Base-by-base conservation (phyloP, 495 filamentous ascomycete species). In the Penicillium coffeae region DNA sequence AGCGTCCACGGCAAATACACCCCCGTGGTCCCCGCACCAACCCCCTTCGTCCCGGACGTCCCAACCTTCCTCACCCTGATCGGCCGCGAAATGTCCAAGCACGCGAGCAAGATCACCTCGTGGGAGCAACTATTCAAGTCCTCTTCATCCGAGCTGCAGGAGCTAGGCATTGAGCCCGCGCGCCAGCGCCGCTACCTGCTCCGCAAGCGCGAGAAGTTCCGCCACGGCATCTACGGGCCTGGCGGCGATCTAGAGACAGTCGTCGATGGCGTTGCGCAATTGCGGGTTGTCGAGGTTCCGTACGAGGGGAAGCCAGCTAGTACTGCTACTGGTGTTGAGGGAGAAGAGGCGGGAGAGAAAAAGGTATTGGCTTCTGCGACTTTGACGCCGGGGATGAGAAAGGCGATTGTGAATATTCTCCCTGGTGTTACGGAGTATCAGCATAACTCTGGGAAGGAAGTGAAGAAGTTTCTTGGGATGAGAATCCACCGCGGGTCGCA, bases 21-120 rank as follows among this genome's bases (percentile, higher is more conserved):
- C 8, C 54, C 56, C n/a, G 44, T 62, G 2, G 72, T 92, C 39
- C 92, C 92, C 2, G 45, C 70, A 8, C 82, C 89, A 3, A 96
- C 85, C 8, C 84, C 87, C 9, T 89, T 92, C 59, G 83, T 96
- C 40, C 93, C 93, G 9, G 86, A 98, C 60, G 80, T 87, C 44
- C 89, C 76, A 48, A 96, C 90, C 41, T 97, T 98, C 72, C 87
- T 98, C 48, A 87, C 79, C 5, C 68, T 95, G 22, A 98, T 98
- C 70, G 93, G 93, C 60, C 93, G 93, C 48, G 81, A 82, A 54
- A 80, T 95, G 55, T 79, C 76, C 42, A 79, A 87, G 54, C 88
- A 96, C 68, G 80, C 84, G 9, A 69, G 82, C 60, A 79, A 97
- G 63, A 85, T 98, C 51, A 81, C 85, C 3, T 84, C 84, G 21